Percentiles rank a stretch among this genome's conserved stretches.
phyloP scores from a whole-genome alignment of 139 green algal genomes.

The Zygnema circumcarinatum region DNA sequence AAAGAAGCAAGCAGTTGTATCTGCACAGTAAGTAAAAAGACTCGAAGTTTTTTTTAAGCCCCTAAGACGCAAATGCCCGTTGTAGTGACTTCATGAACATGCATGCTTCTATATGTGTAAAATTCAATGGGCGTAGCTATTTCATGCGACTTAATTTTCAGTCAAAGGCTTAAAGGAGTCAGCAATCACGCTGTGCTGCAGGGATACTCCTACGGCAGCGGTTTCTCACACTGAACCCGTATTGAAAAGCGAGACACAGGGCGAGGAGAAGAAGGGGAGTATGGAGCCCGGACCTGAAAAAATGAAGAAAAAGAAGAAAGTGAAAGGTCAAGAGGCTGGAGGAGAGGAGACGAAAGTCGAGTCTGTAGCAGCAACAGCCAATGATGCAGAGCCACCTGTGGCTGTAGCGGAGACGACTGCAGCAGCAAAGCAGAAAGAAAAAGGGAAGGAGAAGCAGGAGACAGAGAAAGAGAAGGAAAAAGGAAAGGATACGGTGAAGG shows the following conservation, averaged over 20 bases:
- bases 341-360: neutral
- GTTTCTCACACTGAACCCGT: too few species aligned
- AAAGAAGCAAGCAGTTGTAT: slow-evolving; percentile 14
- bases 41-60: too few species aligned
- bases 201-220: too few species aligned
- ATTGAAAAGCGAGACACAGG: slow-evolving; percentile 11
- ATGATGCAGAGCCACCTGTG: neutral
- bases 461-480: neutral
- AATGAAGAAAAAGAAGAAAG: slow-evolving; percentile 17
- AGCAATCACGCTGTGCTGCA: too few species aligned
- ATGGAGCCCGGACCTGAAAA: too few species aligned
- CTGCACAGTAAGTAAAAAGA: neutral
- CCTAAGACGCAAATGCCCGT: too few species aligned
- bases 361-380: neutral
- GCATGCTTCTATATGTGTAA: too few species aligned
- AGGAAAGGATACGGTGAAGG: neutral
- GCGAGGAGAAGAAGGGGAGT: slow-evolving; percentile 4
- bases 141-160: too few species aligned
- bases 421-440: slow-evolving; percentile 10
- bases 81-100: too few species aligned
- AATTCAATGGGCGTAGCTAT: too few species aligned
- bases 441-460: neutral
- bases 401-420: neutral
- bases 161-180: too few species aligned
- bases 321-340: neutral